Evolutionary conservation across 2,329 filamentous ascomycete species (phyloP).

Genomic region (Cercospora zeina): DNA sequence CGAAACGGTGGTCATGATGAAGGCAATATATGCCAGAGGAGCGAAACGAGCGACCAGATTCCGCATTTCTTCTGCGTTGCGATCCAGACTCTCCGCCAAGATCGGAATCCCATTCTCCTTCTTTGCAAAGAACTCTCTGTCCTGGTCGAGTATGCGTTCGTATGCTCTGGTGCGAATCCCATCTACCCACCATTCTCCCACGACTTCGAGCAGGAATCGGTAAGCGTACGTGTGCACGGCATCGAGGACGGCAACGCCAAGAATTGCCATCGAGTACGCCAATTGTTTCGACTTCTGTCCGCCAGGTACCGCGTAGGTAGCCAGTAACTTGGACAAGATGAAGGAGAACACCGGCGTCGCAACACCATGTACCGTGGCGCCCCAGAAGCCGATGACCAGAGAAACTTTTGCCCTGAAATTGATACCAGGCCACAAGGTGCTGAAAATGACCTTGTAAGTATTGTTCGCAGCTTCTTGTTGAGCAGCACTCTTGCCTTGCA

Average conservation of each 20-base stretch:
- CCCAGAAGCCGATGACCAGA: conserved; percentile 61
- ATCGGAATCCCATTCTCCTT: conserved; percentile 63
- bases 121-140: conserved; percentile 74
- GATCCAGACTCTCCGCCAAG: conserved; percentile 72
- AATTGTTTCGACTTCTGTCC: conserved; percentile 50
- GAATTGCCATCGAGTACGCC: conserved; percentile 69
- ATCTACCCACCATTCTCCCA: conserved; percentile 76
- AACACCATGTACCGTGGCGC: conserved; percentile 64
- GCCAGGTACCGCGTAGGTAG: conserved; percentile 62
- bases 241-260: conserved; percentile 67
- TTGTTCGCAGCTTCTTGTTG: conserved; percentile 22
- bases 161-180: conserved; percentile 67
- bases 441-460: conserved; percentile 58
- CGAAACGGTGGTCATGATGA: conserved; percentile 67
- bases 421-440: conserved; percentile 70
- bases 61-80: conserved; percentile 83
- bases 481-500: conserved; percentile 16
- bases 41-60: conserved; percentile 78
- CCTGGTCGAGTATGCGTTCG: conserved; percentile 70
- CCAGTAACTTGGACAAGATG: conserved; percentile 70
- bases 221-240: conserved; percentile 64
- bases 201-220: conserved; percentile 70
- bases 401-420: conserved; percentile 52
- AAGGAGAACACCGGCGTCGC: conserved; percentile 74
- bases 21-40: conserved; percentile 66